phyloP scores from a whole-genome alignment of 2,329 filamentous ascomycete genomes.

The Tolypocladium inflatum region DNA sequence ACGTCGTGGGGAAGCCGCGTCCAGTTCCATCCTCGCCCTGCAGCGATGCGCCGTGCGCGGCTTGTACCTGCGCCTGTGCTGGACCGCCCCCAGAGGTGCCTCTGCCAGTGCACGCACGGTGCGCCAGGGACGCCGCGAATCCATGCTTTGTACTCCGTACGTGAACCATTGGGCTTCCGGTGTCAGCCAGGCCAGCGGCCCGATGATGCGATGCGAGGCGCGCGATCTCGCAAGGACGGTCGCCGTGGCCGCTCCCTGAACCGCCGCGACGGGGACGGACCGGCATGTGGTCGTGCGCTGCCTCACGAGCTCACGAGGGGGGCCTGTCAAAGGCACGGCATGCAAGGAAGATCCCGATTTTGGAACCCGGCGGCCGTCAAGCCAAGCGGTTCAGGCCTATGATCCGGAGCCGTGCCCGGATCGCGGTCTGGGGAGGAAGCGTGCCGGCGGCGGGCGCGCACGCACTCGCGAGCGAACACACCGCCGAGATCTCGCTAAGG shows the following conservation, averaged over 20 bases:
- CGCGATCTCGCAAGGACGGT: background rate
- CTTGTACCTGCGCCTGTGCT: background rate
- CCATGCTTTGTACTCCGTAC: background rate
- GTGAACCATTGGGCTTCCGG: background rate
- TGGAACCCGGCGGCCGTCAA: background rate
- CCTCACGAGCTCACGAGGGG: background rate
- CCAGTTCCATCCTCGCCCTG: background rate
- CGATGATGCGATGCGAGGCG: background rate
- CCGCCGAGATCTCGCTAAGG: background rate
- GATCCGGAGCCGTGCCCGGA: background rate
- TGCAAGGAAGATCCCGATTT: background rate
- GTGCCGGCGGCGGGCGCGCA: background rate
- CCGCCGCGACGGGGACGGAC: background rate
- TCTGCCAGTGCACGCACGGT: background rate
- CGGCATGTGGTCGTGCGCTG: background rate
- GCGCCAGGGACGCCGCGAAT: background rate
- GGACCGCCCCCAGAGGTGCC: background rate
- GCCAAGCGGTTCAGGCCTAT: background rate
- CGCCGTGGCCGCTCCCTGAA: background rate
- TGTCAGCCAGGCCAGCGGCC: background rate
- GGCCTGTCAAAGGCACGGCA: background rate
- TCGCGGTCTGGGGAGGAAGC: background rate
- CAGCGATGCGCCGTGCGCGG: background rate
- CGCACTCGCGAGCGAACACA: background rate
- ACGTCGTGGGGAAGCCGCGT: background rate